Percentiles rank a stretch among this genome's conserved stretches.
Conservation (phyloP, 495 filamentous ascomycete species). For the Pyrenula aspistea region DNA sequence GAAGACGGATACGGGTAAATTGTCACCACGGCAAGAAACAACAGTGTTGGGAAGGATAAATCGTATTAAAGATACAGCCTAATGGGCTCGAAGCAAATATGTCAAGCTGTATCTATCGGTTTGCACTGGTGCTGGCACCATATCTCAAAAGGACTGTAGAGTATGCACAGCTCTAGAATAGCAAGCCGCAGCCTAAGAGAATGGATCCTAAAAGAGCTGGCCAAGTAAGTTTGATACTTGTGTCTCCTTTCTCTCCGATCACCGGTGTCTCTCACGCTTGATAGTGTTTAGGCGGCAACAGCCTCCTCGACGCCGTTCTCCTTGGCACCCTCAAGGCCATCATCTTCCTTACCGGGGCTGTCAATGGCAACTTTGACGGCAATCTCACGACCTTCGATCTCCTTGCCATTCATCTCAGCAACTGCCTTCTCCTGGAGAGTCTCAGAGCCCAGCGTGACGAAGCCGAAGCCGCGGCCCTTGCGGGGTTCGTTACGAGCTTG, state of each 20-base stretch:
- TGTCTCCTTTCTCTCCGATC: neutral
- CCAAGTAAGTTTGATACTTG: neutral
- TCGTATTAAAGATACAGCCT: neutral
- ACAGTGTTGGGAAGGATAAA: neutral
- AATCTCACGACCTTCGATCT: conserved; percentile 95
- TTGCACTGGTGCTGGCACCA: neutral
- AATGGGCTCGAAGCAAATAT: neutral
- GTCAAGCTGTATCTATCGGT: neutral
- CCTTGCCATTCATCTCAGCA: conserved; percentile 96
- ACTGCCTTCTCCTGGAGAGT: conserved; percentile 96
- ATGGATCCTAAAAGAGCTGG: neutral
- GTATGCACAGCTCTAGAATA: neutral
- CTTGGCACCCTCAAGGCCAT: conserved; percentile 43
- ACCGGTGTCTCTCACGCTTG: neutral
- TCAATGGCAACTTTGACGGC: conserved; percentile 99
- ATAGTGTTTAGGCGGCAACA: conserved; percentile 22
- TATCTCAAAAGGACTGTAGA: neutral
- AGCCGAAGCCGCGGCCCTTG: conserved; percentile 98
- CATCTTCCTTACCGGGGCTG: conserved; percentile 96
- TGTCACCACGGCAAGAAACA: neutral
- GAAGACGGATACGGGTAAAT: too few species aligned
- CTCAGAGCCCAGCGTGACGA: conserved; percentile 90
- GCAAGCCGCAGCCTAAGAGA: conserved; percentile 1
- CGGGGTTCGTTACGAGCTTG: conserved; percentile 93
- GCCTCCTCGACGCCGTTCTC: conserved; percentile 28